Evolutionary conservation across 2,329 filamentous ascomycete species (phyloP).

Genomic region (Fusarium sp.): DNA sequence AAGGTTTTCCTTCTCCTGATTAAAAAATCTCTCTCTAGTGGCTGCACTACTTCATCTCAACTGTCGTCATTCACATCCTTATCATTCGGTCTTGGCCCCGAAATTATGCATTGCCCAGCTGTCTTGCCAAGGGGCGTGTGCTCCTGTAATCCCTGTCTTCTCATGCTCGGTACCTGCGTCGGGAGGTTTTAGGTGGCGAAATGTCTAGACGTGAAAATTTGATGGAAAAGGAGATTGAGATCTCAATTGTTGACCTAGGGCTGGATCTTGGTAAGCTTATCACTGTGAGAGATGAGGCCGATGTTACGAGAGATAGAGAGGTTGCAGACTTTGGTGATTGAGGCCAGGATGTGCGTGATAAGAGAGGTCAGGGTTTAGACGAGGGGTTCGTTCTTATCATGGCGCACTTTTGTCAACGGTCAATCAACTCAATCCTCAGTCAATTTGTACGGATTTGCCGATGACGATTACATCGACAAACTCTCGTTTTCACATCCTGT

Average conservation of each 20-base stretch:
- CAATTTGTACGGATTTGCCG: neutral
- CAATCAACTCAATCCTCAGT: neutral
- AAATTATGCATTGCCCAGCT: slow-evolving; percentile 33
- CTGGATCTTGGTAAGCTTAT: slow-evolving; percentile 17
- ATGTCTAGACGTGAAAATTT: neutral
- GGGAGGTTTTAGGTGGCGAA: neutral
- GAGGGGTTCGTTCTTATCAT: slow-evolving; percentile 7
- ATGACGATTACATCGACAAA: neutral
- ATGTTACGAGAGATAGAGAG: neutral
- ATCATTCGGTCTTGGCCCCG: slow-evolving; percentile 13
- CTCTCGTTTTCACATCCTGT: neutral
- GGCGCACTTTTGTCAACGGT: neutral
- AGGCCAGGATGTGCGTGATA: slow-evolving; percentile 10
- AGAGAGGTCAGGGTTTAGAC: neutral
- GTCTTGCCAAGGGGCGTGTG: slow-evolving; percentile 14
- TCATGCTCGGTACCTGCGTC: slow-evolving; percentile 22
- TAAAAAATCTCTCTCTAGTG: slow-evolving; percentile 9
- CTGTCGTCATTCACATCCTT: neutral
- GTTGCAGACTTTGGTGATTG: neutral
- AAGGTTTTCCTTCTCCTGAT: neutral
- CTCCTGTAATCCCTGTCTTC: neutral
- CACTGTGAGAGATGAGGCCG: neutral
- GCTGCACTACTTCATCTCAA: slow-evolving; percentile 14
- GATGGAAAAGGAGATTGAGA: neutral
- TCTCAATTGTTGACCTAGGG: neutral